These are phyloP conservation scores for Clarireedia paspali DNA, from an alignment of 2,329 filamentous ascomycete species.

Conservation along the genomic window DNA sequence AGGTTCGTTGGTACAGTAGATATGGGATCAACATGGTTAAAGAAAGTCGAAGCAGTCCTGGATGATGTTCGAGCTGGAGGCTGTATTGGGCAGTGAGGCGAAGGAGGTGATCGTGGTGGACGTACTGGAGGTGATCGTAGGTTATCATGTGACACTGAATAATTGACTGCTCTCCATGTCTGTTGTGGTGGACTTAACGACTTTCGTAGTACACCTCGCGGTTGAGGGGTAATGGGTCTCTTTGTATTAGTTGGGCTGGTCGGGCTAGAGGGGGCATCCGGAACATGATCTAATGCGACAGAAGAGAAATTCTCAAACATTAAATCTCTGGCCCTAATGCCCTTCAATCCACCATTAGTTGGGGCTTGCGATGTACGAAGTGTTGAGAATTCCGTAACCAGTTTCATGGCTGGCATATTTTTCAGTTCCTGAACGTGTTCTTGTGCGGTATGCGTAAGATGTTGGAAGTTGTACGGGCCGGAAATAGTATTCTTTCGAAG, in stretches of 20 bases:
- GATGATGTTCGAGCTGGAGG: constrained; percentile 49
- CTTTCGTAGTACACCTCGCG: constrained; percentile 5
- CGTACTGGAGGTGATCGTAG: constrained; percentile 36
- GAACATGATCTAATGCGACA: constrained; percentile 30
- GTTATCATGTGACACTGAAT: constrained; percentile 30
- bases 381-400: constrained; percentile 38
- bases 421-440: constrained; percentile 39
- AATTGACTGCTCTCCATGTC: constrained; percentile 28
- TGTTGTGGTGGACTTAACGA: constrained; percentile 6
- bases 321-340: constrained; percentile 35
- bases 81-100: constrained; percentile 33
- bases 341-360: constrained; percentile 31
- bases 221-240: constrained; percentile 13
- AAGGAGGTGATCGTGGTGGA: constrained; percentile 40
- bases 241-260: constrained; percentile 11
- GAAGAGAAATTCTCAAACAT: constrained; percentile 44
- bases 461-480: constrained; percentile 59
- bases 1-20: constrained; percentile 33
- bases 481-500: constrained; percentile 39
- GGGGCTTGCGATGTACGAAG: constrained; percentile 33
- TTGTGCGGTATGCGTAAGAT: constrained; percentile 50
- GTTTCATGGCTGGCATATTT: constrained; percentile 34
- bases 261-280: constrained; percentile 11
- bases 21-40: constrained; percentile 44
- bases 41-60: constrained; percentile 42